These are phyloP conservation scores for Phaffia australis DNA, from an alignment of 768 basidiomycete species.

Conservation along the genomic window DNA sequence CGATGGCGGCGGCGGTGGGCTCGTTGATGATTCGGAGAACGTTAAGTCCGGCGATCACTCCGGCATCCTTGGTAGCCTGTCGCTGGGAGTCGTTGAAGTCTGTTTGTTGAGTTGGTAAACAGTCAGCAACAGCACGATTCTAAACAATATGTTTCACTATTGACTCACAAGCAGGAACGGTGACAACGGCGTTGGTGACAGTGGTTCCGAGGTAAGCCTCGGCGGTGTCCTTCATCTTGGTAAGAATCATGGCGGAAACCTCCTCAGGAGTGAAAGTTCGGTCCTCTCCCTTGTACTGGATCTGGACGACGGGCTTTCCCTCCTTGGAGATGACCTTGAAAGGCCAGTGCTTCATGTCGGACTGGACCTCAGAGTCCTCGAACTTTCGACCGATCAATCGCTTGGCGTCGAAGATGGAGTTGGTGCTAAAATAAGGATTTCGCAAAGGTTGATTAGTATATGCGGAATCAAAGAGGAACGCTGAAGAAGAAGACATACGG, in stretches of 20 bases:
- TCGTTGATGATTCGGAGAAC: constrained; percentile 28
- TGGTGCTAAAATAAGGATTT: constrained; percentile 7
- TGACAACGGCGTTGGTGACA: constrained; percentile 27
- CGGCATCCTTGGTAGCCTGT: constrained; percentile 70
- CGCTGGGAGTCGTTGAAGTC: constrained; percentile 98
- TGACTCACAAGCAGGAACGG: constrained; percentile 60
- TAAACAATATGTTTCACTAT: neutral
- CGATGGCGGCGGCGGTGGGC: constrained; percentile 27
- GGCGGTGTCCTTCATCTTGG: constrained; percentile 60
- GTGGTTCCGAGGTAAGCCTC: constrained; percentile 50
- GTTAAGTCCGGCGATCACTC: constrained; percentile 27
- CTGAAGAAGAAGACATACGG: neutral
- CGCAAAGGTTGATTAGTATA: neutral
- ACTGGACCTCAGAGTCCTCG: constrained; percentile 43
- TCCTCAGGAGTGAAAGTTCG: constrained; percentile 48
- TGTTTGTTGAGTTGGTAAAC: constrained; percentile 3
- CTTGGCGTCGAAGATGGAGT: constrained; percentile 92
- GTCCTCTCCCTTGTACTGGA: constrained; percentile 25
- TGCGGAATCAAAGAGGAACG: neutral
- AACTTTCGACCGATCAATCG: constrained; percentile 51
- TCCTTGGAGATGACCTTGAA: constrained; percentile 27
- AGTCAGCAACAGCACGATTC: constrained; percentile 9
- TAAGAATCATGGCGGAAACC: constrained; percentile 53
- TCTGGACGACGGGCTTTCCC: constrained; percentile 23
- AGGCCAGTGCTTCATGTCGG: constrained; percentile 47